Conservation (phyloP, 441 rosid species). For the Euphorbia schlechtendalii region DNA sequence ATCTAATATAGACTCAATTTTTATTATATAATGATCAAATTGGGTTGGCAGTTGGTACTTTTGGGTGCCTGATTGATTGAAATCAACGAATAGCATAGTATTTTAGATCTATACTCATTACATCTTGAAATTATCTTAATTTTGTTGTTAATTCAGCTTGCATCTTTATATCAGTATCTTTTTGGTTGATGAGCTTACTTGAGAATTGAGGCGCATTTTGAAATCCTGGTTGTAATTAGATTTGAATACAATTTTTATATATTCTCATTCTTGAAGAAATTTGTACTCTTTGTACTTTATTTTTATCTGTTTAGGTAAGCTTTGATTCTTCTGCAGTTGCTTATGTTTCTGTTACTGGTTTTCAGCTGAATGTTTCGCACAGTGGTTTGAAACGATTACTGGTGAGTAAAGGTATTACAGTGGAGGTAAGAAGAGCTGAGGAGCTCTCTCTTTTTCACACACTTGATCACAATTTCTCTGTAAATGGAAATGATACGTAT, state of each 20-base stretch:
- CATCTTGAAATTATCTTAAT: neutral
- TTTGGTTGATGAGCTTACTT: neutral
- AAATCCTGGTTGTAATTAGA: neutral
- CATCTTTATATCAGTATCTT: neutral
- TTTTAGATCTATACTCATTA: slow-evolving; percentile 1
- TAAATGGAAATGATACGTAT: slow-evolving; percentile 19
- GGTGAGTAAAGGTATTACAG: slow-evolving; percentile 60
- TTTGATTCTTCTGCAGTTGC: neutral
- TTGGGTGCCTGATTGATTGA: slow-evolving; percentile 2
- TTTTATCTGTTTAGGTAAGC: neutral
- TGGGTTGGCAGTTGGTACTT: neutral
- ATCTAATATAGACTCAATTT: neutral
- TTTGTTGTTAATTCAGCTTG: no score
- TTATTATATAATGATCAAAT: neutral
- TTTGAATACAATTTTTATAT: neutral
- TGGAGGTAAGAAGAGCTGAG: slow-evolving; percentile 48
- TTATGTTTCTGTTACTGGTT: slow-evolving; percentile 19
- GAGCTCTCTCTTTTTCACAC: slow-evolving; percentile 50
- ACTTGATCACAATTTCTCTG: slow-evolving; percentile 19
- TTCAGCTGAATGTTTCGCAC: slow-evolving; percentile 48
- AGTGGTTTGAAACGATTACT: slow-evolving; percentile 44
- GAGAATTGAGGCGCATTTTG: no score
- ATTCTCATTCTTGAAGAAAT: neutral
- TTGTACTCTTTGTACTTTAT: neutral
- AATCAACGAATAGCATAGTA: neutral